Percentiles rank a stretch among this genome's conserved stretches.
These are phyloP conservation scores for Aquilaria malaccensis DNA, from an alignment of 345 rosid species.

Conservation along the genomic window DNA sequence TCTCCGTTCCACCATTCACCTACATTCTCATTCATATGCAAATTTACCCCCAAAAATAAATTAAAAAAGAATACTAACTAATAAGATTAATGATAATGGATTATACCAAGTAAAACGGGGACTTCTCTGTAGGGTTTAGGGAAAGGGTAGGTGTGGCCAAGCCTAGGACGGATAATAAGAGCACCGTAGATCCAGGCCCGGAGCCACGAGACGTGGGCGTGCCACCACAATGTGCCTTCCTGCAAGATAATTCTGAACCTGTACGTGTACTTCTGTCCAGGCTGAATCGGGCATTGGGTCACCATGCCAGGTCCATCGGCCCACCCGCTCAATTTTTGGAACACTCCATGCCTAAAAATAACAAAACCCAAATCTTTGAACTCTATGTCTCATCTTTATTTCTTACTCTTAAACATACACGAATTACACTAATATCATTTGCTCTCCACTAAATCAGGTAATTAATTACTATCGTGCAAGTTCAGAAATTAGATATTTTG, in stretches of 20 bases:
- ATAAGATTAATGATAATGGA: background rate
- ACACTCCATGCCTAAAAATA: constrained; percentile 67
- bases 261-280: constrained; percentile 58
- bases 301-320: constrained; percentile 80
- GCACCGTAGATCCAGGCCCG: constrained; percentile 93
- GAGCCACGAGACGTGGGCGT: constrained; percentile 60
- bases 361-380: background rate
- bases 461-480: too few relatives aligned
- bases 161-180: constrained; percentile 59
- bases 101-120: constrained; percentile 62
- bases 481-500: too few relatives aligned
- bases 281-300: constrained; percentile 76
- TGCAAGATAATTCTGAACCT: constrained; percentile 51
- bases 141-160: constrained; percentile 62
- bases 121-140: constrained; percentile 68
- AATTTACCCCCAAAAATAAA: background rate
- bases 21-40: constrained; percentile 8
- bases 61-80: background rate
- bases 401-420: too few relatives aligned
- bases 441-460: too few relatives aligned
- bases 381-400: too few relatives aligned
- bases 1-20: constrained; percentile 96
- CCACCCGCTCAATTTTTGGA: constrained; percentile 62
- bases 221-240: constrained; percentile 98
- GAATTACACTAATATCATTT: too few relatives aligned